Conservation (phyloP, 2,329 filamentous ascomycete genomes). For the Ustulina deusta region DNA sequence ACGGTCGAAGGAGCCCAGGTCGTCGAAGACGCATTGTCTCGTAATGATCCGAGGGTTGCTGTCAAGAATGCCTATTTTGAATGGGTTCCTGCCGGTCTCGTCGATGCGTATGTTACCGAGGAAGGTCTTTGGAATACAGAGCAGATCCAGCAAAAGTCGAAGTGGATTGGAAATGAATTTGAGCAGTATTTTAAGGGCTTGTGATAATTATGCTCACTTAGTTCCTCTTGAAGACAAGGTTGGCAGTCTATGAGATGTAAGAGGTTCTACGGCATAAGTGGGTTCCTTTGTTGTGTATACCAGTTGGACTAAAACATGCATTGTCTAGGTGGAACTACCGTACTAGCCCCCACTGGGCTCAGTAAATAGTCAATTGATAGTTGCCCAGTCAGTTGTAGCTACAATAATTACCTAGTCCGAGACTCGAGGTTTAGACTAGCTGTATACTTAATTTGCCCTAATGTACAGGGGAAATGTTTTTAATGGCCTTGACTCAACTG, state of each 20-base stretch:
- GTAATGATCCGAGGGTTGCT: constrained; percentile 43
- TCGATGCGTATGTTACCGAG: constrained; percentile 68
- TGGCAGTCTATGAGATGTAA: neutral
- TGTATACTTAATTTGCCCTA: too few species aligned
- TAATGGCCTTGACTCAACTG: neutral
- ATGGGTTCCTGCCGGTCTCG: constrained; percentile 64
- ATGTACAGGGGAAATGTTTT: neutral
- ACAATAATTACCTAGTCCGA: too few species aligned
- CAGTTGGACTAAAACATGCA: neutral
- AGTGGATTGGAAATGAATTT: constrained; percentile 52
- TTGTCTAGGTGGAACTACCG: neutral
- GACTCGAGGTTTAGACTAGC: too few species aligned
- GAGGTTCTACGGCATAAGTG: too few species aligned
- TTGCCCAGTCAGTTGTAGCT: too few species aligned
- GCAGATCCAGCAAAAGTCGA: constrained; percentile 57
- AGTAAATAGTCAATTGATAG: too few species aligned
- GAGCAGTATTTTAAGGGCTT: constrained; percentile 59
- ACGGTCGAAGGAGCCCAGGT: constrained; percentile 43
- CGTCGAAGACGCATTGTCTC: constrained; percentile 32
- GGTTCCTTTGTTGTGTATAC: neutral
- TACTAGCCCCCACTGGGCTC: too few species aligned
- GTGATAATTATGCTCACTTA: constrained; percentile 40
- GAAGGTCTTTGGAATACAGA: constrained; percentile 58
- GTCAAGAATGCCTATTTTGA: constrained; percentile 70
- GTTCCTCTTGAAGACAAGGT: neutral